Conservation (phyloP, 192 early-diverging fungal species). For the Linnemannia elongata region DNA sequence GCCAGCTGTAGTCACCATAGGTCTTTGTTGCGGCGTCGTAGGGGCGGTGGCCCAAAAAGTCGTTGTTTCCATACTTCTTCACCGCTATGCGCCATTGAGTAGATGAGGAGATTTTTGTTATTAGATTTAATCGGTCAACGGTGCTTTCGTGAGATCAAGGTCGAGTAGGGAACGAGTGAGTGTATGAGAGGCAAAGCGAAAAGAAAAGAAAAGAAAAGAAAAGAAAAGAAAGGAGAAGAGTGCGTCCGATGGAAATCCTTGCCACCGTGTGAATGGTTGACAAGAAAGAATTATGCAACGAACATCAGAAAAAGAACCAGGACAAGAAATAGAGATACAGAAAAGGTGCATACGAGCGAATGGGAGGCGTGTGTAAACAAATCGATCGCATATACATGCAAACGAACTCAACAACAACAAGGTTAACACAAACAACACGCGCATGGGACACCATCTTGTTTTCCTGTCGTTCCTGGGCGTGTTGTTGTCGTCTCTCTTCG, state of each 20-base stretch:
- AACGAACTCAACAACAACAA: background rate
- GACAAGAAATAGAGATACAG: too few species aligned
- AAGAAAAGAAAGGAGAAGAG: background rate
- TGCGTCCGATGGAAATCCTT: background rate
- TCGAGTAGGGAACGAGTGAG: background rate
- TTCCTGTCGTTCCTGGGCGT: too few species aligned
- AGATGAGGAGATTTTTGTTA: background rate
- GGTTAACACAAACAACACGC: background rate
- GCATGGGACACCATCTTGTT: background rate
- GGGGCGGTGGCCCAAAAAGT: slow-evolving; percentile 73
- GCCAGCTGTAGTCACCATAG: slow-evolving; percentile 75
- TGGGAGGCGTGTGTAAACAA: background rate
- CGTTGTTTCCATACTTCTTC: slow-evolving; percentile 61
- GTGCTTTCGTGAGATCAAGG: background rate
- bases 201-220: background rate
- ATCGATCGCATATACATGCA: background rate
- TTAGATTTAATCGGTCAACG: background rate
- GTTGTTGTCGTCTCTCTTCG: background rate
- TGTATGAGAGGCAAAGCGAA: background rate
- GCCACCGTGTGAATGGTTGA: background rate
- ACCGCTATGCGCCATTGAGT: slow-evolving; percentile 53
- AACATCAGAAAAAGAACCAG: background rate
- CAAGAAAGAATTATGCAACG: background rate
- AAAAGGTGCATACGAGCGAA: background rate
- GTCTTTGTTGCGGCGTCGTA: slow-evolving; percentile 65